Base-by-base conservation (phyloP, 2,329 filamentous ascomycete genomes). In the Aspergillus sojae region DNA sequence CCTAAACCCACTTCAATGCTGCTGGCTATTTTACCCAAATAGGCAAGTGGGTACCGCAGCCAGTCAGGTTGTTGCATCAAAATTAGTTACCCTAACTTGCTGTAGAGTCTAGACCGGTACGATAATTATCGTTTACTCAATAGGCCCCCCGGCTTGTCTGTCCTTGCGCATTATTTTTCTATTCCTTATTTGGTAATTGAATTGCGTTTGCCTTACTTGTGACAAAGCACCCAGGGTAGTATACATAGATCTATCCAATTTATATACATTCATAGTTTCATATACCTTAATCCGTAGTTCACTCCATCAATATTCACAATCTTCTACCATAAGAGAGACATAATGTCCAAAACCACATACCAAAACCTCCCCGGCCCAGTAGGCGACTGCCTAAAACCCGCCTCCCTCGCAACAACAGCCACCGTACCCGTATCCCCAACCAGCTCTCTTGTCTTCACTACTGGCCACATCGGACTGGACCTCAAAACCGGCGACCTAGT, bases 341-440 rank as follows among this genome's bases (percentile, higher is more conserved):
- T 5, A 19, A 62, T 58, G 45, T 39, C 64, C 12, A 53, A 50
- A 14, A 56, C 57, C 48, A 62, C 39, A 3, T 66, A 62, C 58
- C 48, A 64, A 45, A 58, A 62, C 41, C 59, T 66, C 30, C 58
- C 64, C 45, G 64, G 64, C 16, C 62, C 62, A 32, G 64, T 64
- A 9, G 59, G 64, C 16, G 59, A 66, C 34, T 64, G 62, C 23
- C 52, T 64, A 3, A 60, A 58, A 39, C 56, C 64, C 10, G 23
- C 59, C 12, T 59, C 56, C 14, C 55, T 63, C 21, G 46, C 64
- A 36, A 66, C 64, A n/a, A 66, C 64, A 14, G 62, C 64, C 54
- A 62, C 39, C 23, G 34, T 62, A 2, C 60, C 55, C 19, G 36
- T 58, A 5, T 58, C 45, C 3, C 55, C 45, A 9, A 52, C 54